Evolutionary conservation across 116 monocot species (phyloP).

Genomic region (Phalaenopsis hybrid): DNA sequence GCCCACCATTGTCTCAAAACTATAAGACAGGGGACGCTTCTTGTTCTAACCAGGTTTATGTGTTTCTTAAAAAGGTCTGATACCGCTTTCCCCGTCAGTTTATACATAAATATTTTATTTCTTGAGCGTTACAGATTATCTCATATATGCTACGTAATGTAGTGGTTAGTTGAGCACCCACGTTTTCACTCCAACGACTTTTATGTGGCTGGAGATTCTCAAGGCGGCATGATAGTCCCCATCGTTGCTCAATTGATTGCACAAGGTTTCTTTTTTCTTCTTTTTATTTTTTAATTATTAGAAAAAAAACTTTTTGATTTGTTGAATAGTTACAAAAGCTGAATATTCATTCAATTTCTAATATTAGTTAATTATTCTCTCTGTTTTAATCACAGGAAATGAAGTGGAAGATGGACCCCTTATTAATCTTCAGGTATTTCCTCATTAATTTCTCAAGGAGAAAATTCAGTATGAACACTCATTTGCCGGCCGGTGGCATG

Average conservation of each 20-base stretch:
- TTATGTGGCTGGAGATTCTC: conserved; percentile 17
- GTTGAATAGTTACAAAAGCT: too few species aligned
- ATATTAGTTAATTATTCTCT: not conserved
- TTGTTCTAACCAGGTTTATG: conserved; percentile 12
- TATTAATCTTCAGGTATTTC: not conserved
- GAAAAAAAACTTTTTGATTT: not conserved
- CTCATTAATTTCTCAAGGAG: not conserved
- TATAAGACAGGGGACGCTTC: conserved; percentile 22
- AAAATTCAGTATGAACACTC: too few species aligned
- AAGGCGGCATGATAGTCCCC: conserved; percentile 11
- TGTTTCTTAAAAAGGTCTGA: conserved; percentile 36
- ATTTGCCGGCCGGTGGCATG: too few species aligned
- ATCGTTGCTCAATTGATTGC: conserved; percentile 7
- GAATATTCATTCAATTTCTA: too few species aligned
- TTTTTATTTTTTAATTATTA: too few species aligned
- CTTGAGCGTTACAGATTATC: not conserved
- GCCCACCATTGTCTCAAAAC: conserved; percentile 4
- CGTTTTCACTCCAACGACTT: conserved; percentile 5
- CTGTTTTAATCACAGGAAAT: not conserved
- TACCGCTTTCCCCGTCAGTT: not conserved
- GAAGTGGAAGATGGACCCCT: not conserved
- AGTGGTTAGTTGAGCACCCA: conserved; percentile 13
- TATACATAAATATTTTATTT: not conserved
- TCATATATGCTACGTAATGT: not conserved
- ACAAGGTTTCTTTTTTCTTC: conserved; percentile 4